Conservation (phyloP, 805 yeast species). For the Priceomyces melissophilus region DNA sequence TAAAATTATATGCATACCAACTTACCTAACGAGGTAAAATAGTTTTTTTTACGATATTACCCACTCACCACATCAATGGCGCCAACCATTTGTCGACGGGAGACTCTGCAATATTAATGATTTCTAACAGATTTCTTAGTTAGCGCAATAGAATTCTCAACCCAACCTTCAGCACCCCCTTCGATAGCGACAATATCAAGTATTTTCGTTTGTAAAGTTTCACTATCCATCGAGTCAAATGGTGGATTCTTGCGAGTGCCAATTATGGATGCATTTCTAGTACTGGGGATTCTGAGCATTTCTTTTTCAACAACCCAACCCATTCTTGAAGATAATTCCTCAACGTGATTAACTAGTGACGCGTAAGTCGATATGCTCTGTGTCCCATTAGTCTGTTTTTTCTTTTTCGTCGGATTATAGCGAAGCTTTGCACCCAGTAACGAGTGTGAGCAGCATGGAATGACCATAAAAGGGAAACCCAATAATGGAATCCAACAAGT, state of each 20-base stretch:
- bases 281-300: constrained; percentile 88
- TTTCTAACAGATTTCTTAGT: constrained; percentile 68
- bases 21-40: too few relatives aligned
- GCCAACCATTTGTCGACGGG: background rate
- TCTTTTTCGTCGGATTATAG: constrained; percentile 44
- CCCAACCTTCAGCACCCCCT: constrained; percentile 93
- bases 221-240: constrained; percentile 22
- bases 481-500: constrained; percentile 93
- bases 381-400: constrained; percentile 5
- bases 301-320: constrained; percentile 90
- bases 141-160: constrained; percentile 70
- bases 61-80: background rate
- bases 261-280: constrained; percentile 86
- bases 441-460: constrained; percentile 93
- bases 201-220: constrained; percentile 37
- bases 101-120: constrained; percentile 40
- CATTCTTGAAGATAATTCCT: constrained; percentile 55
- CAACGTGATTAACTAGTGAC: constrained; percentile 82
- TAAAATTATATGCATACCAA: too few relatives aligned
- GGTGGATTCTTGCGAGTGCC: constrained; percentile 46
- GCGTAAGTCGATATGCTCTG: constrained; percentile 65
- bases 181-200: constrained; percentile 65
- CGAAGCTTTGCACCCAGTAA: constrained; percentile 73
- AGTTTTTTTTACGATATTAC: too few relatives aligned
- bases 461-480: constrained; percentile 83